phyloP scores from a whole-genome alignment of 495 filamentous ascomycete genomes.

The Hyphodiscus hymeniophilus region DNA sequence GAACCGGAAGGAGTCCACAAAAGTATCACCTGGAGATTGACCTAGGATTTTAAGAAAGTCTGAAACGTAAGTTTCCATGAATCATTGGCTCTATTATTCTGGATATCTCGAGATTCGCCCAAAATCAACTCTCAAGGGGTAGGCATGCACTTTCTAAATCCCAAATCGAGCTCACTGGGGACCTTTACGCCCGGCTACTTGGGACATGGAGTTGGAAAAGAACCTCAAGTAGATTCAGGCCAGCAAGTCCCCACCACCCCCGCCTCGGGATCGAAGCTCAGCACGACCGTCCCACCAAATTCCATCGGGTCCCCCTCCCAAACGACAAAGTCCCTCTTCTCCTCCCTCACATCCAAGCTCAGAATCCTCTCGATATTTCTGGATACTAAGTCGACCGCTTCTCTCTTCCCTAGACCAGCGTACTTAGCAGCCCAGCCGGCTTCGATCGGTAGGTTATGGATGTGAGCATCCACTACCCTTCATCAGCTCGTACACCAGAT shows the following conservation, averaged over 20 bases:
- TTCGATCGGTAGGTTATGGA: slow-evolving; percentile 25
- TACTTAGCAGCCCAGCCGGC: slow-evolving; percentile 25
- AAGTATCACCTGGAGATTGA: no score
- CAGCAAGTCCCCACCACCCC: neutral
- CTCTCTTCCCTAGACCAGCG: slow-evolving; percentile 9
- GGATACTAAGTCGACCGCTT: slow-evolving; percentile 25
- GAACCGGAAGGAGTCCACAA: no score
- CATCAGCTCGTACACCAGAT: neutral
- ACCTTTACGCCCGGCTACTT: no score
- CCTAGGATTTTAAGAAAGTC: no score
- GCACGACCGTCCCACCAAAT: slow-evolving; percentile 25
- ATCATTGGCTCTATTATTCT: no score
- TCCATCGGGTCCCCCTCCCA: slow-evolving; percentile 30
- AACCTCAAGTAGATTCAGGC: no score
- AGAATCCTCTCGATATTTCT: slow-evolving; percentile 27
- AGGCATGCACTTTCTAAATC: no score
- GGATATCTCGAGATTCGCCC: no score
- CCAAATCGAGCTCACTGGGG: no score
- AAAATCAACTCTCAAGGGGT: no score
- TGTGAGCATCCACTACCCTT: slow-evolving; percentile 15
- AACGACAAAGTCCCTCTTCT: slow-evolving; percentile 26
- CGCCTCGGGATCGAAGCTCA: slow-evolving; percentile 22
- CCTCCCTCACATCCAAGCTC: slow-evolving; percentile 5
- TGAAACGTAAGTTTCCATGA: no score
- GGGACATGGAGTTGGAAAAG: no score